Evolutionary conservation across 345 rosid species (phyloP).

Genomic region (Luvunga scandens): DNA sequence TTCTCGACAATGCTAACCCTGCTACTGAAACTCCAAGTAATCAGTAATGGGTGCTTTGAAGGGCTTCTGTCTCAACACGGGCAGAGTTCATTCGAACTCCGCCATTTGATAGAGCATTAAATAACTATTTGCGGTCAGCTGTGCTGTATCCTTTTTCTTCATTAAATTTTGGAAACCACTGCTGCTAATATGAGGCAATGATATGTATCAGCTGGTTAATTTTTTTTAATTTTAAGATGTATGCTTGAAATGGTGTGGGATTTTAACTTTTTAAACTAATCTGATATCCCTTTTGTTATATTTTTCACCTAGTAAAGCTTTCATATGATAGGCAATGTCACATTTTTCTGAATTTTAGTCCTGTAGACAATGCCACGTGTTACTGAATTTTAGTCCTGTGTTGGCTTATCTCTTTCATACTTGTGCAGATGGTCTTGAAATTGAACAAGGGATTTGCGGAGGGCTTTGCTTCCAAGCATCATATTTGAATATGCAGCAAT

Average conservation of each 20-base stretch:
- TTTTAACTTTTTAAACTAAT: background rate
- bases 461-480: background rate
- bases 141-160: background rate
- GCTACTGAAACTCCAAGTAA: background rate
- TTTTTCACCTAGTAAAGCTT: background rate
- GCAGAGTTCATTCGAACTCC: background rate
- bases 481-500: constrained; percentile 13
- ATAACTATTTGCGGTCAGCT: background rate
- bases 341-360: background rate
- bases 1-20: background rate
- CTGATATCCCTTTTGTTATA: background rate
- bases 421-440: constrained; percentile 33
- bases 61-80: background rate
- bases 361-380: background rate
- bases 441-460: constrained; percentile 10
- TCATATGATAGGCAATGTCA: background rate
- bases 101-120: constrained; percentile 3
- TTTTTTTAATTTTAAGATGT: background rate
- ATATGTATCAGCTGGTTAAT: background rate
- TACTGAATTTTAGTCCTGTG: background rate
- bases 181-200: background rate
- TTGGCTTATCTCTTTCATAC: constrained; percentile 11
- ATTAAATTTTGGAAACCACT: background rate
- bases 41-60: background rate
- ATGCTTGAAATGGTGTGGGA: background rate